Evolutionary conservation across 305 asterid species (phyloP).

Genomic region (Fraxinus dipetala): DNA sequence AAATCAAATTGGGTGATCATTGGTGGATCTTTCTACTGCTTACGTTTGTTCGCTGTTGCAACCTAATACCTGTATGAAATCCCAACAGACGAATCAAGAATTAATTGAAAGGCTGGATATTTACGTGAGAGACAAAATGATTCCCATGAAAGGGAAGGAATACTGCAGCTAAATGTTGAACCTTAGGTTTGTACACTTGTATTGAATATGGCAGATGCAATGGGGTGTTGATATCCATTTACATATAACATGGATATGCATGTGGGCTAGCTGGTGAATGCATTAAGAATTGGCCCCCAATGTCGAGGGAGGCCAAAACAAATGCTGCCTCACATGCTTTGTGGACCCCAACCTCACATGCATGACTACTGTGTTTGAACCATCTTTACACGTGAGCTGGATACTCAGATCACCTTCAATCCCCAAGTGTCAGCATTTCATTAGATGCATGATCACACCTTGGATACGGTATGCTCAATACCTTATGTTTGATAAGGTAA

Average conservation of each 20-base stretch:
- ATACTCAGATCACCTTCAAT: background rate
- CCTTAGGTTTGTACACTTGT: background rate
- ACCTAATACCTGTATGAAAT: background rate
- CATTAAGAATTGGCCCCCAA: slow-evolving; percentile 30
- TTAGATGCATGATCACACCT: background rate
- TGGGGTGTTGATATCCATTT: background rate
- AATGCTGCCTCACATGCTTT: slow-evolving; percentile 24
- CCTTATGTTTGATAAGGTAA: background rate
- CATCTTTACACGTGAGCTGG: slow-evolving; percentile 26
- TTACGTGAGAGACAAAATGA: slow-evolving; percentile 11
- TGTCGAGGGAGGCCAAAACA: slow-evolving; percentile 2
- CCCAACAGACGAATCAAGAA: slow-evolving; percentile 1
- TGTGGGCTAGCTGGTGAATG: slow-evolving; percentile 36
- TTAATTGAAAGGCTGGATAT: slow-evolving; percentile 3
- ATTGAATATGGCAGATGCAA: slow-evolving; percentile 24
- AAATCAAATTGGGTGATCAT: too few species aligned
- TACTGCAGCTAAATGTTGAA: background rate
- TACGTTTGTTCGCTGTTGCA: background rate
- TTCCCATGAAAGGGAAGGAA: slow-evolving; percentile 27
- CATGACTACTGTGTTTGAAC: slow-evolving; percentile 25
- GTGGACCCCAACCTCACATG: slow-evolving; percentile 46
- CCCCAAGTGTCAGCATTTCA: background rate
- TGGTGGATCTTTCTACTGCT: too few species aligned
- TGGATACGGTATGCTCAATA: background rate
- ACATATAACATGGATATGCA: slow-evolving; percentile 41